Base-by-base conservation (phyloP, 768 basidiomycete species). In the Pisolithus orientalis region DNA sequence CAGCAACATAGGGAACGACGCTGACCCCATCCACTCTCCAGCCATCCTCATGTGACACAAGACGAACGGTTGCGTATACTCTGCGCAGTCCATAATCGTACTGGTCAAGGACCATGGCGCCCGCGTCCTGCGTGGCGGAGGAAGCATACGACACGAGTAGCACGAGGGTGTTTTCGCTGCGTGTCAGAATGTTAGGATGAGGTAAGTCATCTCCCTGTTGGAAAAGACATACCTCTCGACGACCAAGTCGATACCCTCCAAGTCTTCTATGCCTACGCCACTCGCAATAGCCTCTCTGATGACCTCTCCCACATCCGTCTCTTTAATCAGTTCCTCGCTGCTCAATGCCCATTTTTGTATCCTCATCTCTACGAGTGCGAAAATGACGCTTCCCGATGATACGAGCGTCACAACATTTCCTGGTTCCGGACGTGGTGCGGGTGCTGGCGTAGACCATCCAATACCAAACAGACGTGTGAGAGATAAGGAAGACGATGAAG, bases 1-100 rank as follows among this genome's bases (percentile, higher is more conserved):
- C 88, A 53, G 82, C 83, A 65, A 90, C 84, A 61, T 90, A 90
- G 6, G 89, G 89, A 10, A 91, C 82, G 32, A 72, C 73, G 39
- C 72, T 76, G 37, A 86, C 69, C 16, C 70, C 72, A 45, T 60
- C 56, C 9, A 58, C 57, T 10, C 62, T 57, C 61, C 66, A 67
- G 6, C 54, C 57, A 39, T 66, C 58, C n/a, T 56, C 53, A 38
- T 65, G 62, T 17, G 54, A 42, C 17, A 65, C 60, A 14, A 89
- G 60, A 49, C 75, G 75, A 14, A 79, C 70, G 39, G 89, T 67
- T 10, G 83, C 80, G 66, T 90, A 90, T 34, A 83, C 76, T 43
- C 87, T 76, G 43, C 82, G 76, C 49, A 84, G 77, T 24, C 68
- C 70, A 39, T 67, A 60, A 51, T 73, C 71, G 52, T 78, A 68